Base-by-base conservation (phyloP, 139 green algal species). In the Chlorella sp. region DNA sequence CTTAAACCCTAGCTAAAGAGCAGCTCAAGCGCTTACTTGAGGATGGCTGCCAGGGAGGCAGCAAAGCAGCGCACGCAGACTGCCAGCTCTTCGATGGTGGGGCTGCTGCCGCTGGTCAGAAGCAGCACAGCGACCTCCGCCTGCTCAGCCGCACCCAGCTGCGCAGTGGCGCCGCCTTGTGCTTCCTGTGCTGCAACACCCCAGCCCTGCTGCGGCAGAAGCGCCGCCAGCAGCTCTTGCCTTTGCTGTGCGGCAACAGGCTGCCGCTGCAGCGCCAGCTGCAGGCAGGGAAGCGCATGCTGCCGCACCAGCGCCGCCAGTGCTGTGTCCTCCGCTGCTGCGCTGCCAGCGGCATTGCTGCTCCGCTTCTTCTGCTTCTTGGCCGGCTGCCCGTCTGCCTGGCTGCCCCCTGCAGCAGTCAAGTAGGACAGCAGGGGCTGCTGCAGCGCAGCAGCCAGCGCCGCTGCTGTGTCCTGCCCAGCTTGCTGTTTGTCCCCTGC, bases 141-240 rank as follows among this genome's bases (percentile, higher is more conserved):
- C 81, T 84, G 81, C 76, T 89, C 72, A 7, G 47, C 62, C 25
- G 79, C 39, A 6, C 26, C 39, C 32, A 68, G 55, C 21, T 25
- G 12, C 26, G 1, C 39, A 28, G 6, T 39, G 71, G 26, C 26
- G 28, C 34, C 18, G 12, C 39, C 26, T 69, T 5, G 17, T 30
- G 65, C 74, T 20, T 7, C 30, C 18, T 32, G 11, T 2, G 44
- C 11, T 20, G 26, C 21, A 4, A 28, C n/a, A 5, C 17, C 39
- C 78, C 78, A 83, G 82, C 68, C 68, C 32, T 36, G n/a, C 17
- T 36, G 26, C 5, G 87, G 87, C 69, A 91, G 64, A 60, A 92
- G 81, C 72, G 65, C 63, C 32, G 34, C 36, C 68, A 88, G 75
- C 38, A 84, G n/a, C 12, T 62, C 64, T 36, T 65, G 12, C 23